These are phyloP conservation scores for Epichloe aotearoae DNA, from an alignment of 2,329 filamentous ascomycete genomes.

Conservation along the genomic window DNA sequence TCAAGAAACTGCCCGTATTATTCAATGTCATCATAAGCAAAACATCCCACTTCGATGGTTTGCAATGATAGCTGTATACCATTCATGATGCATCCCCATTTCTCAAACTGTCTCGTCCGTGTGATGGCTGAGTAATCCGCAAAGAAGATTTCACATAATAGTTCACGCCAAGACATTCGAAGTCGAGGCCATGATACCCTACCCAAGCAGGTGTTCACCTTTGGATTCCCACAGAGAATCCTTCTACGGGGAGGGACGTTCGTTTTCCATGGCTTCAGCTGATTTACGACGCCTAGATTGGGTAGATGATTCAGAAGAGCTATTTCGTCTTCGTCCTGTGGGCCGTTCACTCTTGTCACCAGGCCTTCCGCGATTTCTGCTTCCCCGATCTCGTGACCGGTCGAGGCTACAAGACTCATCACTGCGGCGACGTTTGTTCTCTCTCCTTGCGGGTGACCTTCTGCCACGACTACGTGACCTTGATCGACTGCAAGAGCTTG, in stretches of 20 bases:
- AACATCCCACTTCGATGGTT: neutral
- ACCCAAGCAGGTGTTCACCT: neutral
- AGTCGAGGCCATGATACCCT: neutral
- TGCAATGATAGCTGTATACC: neutral
- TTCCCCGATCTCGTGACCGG: neutral
- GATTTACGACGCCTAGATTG: conserved; percentile 36
- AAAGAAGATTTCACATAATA: neutral
- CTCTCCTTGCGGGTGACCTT: conserved; percentile 5
- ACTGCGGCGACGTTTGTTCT: conserved; percentile 3
- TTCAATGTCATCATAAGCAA: neutral
- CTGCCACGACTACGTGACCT: conserved; percentile 17
- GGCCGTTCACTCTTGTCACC: conserved; percentile 2
- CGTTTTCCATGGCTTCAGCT: conserved; percentile 40
- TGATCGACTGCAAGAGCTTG: conserved; percentile 26
- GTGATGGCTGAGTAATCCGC: neutral
- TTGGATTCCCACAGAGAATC: neutral
- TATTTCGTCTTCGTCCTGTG: conserved; percentile 30
- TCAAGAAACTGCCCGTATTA: too few relatives aligned
- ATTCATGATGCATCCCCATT: neutral
- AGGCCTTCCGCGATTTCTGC: neutral
- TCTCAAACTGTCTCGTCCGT: neutral
- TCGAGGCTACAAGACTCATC: conserved; percentile 3
- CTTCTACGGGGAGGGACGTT: conserved; percentile 10
- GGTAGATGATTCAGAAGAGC: conserved; percentile 38
- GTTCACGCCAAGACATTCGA: neutral